Evolutionary conservation across 2,329 filamentous ascomycete genomes (phyloP), one percentile per base, ranked within the genome.

Genomic region (Botryotinia narcissicola): DNA sequence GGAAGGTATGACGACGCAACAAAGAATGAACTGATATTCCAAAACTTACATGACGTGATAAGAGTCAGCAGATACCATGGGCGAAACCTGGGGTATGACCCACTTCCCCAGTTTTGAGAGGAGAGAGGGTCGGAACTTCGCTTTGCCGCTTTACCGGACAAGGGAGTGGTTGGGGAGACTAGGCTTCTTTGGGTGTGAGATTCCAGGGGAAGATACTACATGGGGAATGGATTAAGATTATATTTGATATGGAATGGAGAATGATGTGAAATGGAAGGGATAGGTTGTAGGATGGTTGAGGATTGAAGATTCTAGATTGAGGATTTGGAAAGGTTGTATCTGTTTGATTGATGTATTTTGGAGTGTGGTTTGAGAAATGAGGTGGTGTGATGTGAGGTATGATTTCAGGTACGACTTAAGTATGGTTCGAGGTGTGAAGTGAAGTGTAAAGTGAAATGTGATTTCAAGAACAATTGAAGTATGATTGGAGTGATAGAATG

Each of bases 61-160:
- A 54, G 25, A 35, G 40, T 70, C 68, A 70, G 68, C 68, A 60
- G 68, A 70, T 70, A 20, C 7, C 6, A 46, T 37, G 46, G 48
- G 40, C 51, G 29, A 46, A 62, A 61, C 44, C 69, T 61, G 69
- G 57, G 57, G 69, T 61, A 71, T 62, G 57, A 62, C 42, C 69
- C 69, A 71, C 69, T 71, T 71, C 69, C 69, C 69, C 69, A 9
- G 69, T 63, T 71, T 71, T 63, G 48, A 51, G 42, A 3, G 22
- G 3, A 4, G n/a, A 12, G 29, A 48, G 22, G 51, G 32, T 70
- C 40, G 32, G 54, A 29, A 16, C 44, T 42, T 66, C 14, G n/a
- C 20, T 46, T 66, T 66, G n/a, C 63, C 14, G n/a, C 20, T 46
- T 66, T 66, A n/a, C 63, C 44, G 44, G 22, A 67, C 46, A n/a